Percentiles rank a stretch among this genome's conserved stretches.
phyloP scores from a whole-genome alignment of 73 alveolate species.

The Halteria grandinella region DNA sequence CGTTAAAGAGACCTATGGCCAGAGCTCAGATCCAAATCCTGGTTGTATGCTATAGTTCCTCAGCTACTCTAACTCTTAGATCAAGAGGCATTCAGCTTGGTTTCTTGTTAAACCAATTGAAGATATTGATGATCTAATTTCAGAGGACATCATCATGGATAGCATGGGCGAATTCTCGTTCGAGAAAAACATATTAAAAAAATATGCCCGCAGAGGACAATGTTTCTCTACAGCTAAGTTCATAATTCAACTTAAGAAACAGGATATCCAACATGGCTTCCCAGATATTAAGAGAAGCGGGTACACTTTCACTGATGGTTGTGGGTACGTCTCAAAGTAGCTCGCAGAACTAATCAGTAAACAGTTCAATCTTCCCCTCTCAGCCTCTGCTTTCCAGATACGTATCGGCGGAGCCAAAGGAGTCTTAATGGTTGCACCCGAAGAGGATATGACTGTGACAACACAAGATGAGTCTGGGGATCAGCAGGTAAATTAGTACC shows the following conservation, averaged over 20 bases:
- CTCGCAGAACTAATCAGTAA: conserved; percentile 49
- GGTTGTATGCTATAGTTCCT: conserved; percentile 8
- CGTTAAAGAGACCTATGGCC: neutral
- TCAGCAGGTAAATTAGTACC: neutral
- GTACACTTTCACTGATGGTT: conserved; percentile 68
- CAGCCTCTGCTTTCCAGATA: conserved; percentile 72
- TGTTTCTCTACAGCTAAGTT: conserved; percentile 66
- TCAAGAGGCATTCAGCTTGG: conserved; percentile 48
- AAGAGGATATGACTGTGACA: too few relatives aligned
- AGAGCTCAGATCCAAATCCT: too few relatives aligned
- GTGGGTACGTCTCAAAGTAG: conserved; percentile 56
- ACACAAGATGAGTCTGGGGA: conserved; percentile 7
- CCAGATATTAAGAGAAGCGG: conserved; percentile 69
- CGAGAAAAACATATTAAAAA: conserved; percentile 67
- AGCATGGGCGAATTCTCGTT: conserved; percentile 77
- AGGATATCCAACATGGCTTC: conserved; percentile 7
- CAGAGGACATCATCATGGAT: conserved; percentile 4
- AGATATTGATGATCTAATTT: neutral
- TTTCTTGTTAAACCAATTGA: neutral
- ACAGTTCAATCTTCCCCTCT: conserved; percentile 5
- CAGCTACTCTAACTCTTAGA: conserved; percentile 41
- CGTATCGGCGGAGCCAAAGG: conserved; percentile 82
- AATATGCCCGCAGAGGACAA: conserved; percentile 78
- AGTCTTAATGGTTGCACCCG: conserved; percentile 65
- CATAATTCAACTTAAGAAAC: conserved; percentile 1